Conservation (phyloP, 1,284 basidiomycete genomes). For the Pisolithus thermaeus region DNA sequence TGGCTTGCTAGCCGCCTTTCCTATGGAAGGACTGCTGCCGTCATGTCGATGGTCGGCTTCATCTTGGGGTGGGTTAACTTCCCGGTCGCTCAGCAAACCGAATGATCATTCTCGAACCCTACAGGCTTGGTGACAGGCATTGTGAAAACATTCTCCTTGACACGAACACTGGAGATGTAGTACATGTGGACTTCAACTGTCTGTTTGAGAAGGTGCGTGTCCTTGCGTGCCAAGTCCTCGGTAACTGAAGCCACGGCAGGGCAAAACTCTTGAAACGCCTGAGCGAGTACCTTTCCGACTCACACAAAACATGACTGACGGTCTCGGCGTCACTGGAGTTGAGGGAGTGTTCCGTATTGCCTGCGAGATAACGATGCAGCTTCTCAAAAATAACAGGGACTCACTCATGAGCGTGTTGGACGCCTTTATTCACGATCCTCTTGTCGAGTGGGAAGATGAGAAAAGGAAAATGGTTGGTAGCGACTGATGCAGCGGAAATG, state of each 20-base stretch:
- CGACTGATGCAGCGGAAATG: background rate
- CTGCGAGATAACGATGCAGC: conserved; percentile 86
- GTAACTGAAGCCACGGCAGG: conserved; percentile 38
- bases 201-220: conserved; percentile 84
- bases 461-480: conserved; percentile 52
- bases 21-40: conserved; percentile 88
- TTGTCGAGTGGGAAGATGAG: conserved; percentile 93
- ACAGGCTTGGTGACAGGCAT: conserved; percentile 93
- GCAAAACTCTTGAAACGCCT: conserved; percentile 83
- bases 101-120: background rate
- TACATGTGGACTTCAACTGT: conserved; percentile 99
- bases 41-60: conserved; percentile 99
- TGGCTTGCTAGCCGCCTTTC: conserved; percentile 88
- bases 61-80: conserved; percentile 72
- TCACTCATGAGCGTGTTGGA: conserved; percentile 95
- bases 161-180: conserved; percentile 81
- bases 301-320: conserved; percentile 93
- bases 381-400: conserved; percentile 90
- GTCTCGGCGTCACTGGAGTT: conserved; percentile 88
- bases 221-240: background rate
- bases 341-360: conserved; percentile 94
- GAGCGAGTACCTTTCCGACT: conserved; percentile 95
- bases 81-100: background rate
- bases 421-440: conserved; percentile 95
- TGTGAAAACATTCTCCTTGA: conserved; percentile 97